Evolutionary conservation across 129 eudicot species (phyloP), one percentile per base, ranked within the genome.

Genomic region (Centella asiatica): DNA sequence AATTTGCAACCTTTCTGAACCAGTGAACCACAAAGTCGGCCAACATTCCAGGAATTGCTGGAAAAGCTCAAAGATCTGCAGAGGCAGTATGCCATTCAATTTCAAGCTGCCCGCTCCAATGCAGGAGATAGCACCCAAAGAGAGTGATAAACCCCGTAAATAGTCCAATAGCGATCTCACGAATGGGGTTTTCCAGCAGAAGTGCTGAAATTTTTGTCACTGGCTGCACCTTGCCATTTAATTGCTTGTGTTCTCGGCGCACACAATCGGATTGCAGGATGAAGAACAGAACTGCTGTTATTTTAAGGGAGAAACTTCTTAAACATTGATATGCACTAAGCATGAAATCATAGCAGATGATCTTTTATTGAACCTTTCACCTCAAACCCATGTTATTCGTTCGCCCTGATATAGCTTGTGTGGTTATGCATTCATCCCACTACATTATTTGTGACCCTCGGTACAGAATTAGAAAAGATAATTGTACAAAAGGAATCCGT

Each of bases 1-100:
- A 37, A 17, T 31, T 32, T 13, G 32, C 26, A n/a, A 56, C 48
- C 32, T 20, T 58, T 58, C 17, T 34, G 27, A 20, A 58, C 19
- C 83, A 90, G 97, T 39, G 97, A 90, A 36, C 93, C 95, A 33
- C 83, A 79, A 67, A 54, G 71, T 12, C 89, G 97, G 28, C 97
- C 97, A 23, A 66, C 95, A 11, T 90, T 90, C 77, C 97, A 83
- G 60, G 97, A 90, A 75, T 52, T 90, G 72, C 72, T 86, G 19
- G 97, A 90, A 28, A 90, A 76, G 67, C 89, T 90, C 20, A 90
- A 79, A 72, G 89, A 86, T 15, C 39, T 90, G 70, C 94, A 78
- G 69, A 81, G 72, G 75, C 86, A 77, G 59, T 75, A 64, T 57
- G 64, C 81, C 7, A 27, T 44, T 56, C 97, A 90, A 39, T 72